phyloP scores from a whole-genome alignment of 1,284 basidiomycete genomes.

The Chalciporus sp. region DNA sequence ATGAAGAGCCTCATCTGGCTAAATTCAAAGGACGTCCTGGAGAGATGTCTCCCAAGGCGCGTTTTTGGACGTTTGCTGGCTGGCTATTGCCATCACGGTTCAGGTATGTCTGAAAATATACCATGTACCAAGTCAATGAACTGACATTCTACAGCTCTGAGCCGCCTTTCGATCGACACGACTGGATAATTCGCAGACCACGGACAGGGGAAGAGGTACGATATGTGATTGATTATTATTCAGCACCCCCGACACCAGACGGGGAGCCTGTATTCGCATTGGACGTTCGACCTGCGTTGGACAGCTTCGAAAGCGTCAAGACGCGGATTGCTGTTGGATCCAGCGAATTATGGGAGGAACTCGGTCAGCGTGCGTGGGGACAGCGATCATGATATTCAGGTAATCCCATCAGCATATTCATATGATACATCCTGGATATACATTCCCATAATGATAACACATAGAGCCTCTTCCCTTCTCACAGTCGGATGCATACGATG shows the following conservation, averaged over 20 bases:
- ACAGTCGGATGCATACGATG: not conserved
- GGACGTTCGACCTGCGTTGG: constrained; percentile 89
- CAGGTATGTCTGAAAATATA: constrained; percentile 60
- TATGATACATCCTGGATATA: constrained; percentile 9
- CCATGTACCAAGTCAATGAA: not conserved
- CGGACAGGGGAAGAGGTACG: constrained; percentile 77
- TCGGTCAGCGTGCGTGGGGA: constrained; percentile 35
- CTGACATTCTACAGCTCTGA: constrained; percentile 60
- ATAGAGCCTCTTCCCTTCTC: not conserved
- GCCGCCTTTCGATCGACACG: constrained; percentile 98
- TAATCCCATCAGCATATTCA: constrained; percentile 2
- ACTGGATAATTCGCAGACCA: constrained; percentile 90
- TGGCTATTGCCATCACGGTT: constrained; percentile 88
- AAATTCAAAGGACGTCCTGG: constrained; percentile 92
- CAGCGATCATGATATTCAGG: constrained; percentile 9
- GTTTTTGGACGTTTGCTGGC: constrained; percentile 82
- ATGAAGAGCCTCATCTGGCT: constrained; percentile 69
- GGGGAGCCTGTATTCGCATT: constrained; percentile 91
- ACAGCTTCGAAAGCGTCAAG: constrained; percentile 73
- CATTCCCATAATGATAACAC: constrained; percentile 1
- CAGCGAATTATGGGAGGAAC: constrained; percentile 65
- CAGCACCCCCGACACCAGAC: constrained; percentile 80
- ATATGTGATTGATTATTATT: constrained; percentile 98
- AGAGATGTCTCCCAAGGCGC: constrained; percentile 87
- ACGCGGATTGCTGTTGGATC: constrained; percentile 73